Conservation (phyloP, 176 grass and related monocot genomes). For the Carex pumila region DNA sequence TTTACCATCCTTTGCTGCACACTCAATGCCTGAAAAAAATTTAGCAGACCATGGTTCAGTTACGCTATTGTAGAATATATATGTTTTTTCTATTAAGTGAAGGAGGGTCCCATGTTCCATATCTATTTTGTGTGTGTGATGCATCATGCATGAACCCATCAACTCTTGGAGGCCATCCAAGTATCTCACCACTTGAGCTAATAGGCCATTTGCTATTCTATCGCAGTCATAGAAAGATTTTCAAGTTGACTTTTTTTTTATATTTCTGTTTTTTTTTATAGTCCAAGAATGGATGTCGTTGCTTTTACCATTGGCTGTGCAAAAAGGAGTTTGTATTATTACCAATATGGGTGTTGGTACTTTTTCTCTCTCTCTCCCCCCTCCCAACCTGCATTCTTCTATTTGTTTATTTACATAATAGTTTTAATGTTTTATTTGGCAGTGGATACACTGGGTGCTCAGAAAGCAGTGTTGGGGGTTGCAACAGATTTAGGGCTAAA, state of each 20-base stretch:
- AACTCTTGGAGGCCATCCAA: background rate
- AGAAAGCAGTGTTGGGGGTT: conserved; percentile 62
- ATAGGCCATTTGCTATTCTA: background rate
- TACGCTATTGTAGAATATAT: background rate
- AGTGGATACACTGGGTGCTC: conserved; percentile 88
- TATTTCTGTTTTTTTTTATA: conserved; percentile 29
- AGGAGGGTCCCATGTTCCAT: background rate
- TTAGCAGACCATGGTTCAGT: background rate
- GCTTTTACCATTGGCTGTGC: conserved; percentile 76
- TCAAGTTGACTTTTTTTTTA: conserved; percentile 11
- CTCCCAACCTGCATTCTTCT: background rate
- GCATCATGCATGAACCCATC: background rate
- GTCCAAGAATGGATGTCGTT: conserved; percentile 76
- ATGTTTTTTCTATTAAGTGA: background rate
- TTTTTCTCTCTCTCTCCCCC: background rate
- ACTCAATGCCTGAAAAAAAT: background rate
- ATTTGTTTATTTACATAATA: conserved; percentile 13
- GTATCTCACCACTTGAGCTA: background rate
- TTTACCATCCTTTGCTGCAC: background rate
- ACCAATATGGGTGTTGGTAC: conserved; percentile 96
- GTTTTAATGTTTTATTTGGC: conserved; percentile 8
- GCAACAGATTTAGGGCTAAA: conserved; percentile 52
- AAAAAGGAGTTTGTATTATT: conserved; percentile 69
- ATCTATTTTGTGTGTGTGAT: background rate
- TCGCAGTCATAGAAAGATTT: background rate